Evolutionary conservation across 495 filamentous ascomycete species (phyloP).

Genomic region (Pyrenula massariospora): DNA sequence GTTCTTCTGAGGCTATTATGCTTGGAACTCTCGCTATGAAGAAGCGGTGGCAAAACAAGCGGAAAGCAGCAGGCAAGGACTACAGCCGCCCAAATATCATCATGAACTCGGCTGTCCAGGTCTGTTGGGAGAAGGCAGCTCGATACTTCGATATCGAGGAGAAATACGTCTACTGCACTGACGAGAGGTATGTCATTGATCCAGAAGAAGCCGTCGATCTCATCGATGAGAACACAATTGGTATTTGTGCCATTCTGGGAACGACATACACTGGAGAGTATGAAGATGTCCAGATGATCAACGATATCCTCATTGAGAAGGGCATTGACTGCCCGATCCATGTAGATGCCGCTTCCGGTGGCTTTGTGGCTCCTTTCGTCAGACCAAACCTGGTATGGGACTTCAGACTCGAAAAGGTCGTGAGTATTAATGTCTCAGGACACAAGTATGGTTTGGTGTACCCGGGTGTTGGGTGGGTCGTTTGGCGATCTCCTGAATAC

Average conservation of each 20-base stretch:
- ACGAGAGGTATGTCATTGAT: slow-evolving; percentile 75
- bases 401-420: slow-evolving; percentile 73
- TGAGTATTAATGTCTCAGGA: slow-evolving; percentile 85
- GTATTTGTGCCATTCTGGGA: slow-evolving; percentile 80
- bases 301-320: slow-evolving; percentile 63
- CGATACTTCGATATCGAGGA: slow-evolving; percentile 91
- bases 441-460: slow-evolving; percentile 83
- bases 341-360: slow-evolving; percentile 81
- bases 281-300: slow-evolving; percentile 82
- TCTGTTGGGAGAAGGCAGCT: slow-evolving; percentile 95
- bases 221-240: slow-evolving; percentile 93
- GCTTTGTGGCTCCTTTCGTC: slow-evolving; percentile 83
- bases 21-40: slow-evolving; percentile 86
- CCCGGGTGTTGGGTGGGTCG: slow-evolving; percentile 84
- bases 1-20: slow-evolving; percentile 85
- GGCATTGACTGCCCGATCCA: slow-evolving; percentile 74
- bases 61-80: slow-evolving; percentile 65
- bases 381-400: slow-evolving; percentile 77
- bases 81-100: slow-evolving; percentile 70
- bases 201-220: slow-evolving; percentile 68
- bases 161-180: slow-evolving; percentile 74
- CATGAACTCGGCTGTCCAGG: slow-evolving; percentile 88
- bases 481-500: slow-evolving; percentile 76
- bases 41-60: slow-evolving; percentile 82
- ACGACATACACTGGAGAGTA: slow-evolving; percentile 96